These are phyloP conservation scores for Wickerhamomyces hampshirensis DNA, from an alignment of 805 yeast genomes.

Conservation along the genomic window DNA sequence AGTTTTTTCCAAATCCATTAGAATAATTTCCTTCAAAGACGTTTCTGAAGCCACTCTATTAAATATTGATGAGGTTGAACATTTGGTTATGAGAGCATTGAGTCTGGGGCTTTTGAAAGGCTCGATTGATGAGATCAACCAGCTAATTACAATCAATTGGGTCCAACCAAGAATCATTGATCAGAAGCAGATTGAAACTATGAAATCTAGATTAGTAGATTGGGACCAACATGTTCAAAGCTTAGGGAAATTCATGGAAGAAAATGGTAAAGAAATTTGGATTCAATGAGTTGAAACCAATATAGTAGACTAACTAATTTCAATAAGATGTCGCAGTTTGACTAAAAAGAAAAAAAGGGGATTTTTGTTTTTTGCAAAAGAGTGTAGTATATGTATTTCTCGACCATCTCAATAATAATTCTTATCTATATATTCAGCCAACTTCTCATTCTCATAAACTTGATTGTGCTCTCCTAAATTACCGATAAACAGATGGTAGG, in stretches of 20 bases:
- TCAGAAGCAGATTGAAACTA: conserved; percentile 67
- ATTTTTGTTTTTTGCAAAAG: too few species aligned
- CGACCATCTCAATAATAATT: conserved; percentile 9
- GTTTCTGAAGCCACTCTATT: conserved; percentile 70
- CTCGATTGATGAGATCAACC: conserved; percentile 81
- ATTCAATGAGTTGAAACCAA: conserved; percentile 29
- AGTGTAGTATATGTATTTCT: background rate
- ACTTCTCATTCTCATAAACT: conserved; percentile 42
- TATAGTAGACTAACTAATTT: too few species aligned
- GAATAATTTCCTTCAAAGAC: conserved; percentile 67
- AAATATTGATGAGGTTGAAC: conserved; percentile 68
- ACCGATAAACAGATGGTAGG: conserved; percentile 25
- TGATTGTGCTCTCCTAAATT: conserved; percentile 63
- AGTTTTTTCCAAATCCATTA: conserved; percentile 73
- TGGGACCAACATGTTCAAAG: conserved; percentile 78
- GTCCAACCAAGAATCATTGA: conserved; percentile 94
- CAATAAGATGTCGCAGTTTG: too few species aligned
- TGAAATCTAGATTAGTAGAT: conserved; percentile 64
- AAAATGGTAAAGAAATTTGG: conserved; percentile 63
- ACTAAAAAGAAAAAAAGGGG: too few species aligned
- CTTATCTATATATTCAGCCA: conserved; percentile 30
- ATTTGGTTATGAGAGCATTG: conserved; percentile 85
- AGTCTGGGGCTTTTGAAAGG: conserved; percentile 82
- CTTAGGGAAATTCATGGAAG: conserved; percentile 57
- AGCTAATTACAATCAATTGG: conserved; percentile 82